Conservation (phyloP, 164 flowering plant genomes). For the Magnolia officinalis region DNA sequence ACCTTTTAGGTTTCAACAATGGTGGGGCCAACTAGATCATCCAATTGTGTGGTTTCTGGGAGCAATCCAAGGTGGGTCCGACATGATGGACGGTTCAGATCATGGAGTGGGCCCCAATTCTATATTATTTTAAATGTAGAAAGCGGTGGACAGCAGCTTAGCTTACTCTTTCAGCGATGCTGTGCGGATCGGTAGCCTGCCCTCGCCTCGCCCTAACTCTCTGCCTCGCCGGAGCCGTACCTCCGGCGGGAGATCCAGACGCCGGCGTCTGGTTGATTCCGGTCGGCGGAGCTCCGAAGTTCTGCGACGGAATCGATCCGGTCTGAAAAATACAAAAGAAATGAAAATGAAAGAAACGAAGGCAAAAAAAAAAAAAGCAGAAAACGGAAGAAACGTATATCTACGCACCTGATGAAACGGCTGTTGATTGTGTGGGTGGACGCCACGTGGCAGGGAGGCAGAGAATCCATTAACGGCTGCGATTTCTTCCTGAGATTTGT, state of each 20-base stretch:
- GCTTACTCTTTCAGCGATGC: slow-evolving; percentile 93
- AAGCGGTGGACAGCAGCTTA: not conserved
- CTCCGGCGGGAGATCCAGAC: slow-evolving; percentile 35
- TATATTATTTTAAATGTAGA: too few species aligned
- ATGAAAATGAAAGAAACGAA: not conserved
- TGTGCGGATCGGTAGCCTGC: slow-evolving; percentile 98
- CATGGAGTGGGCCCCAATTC: not conserved
- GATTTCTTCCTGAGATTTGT: slow-evolving; percentile 12
- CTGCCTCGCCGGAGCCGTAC: slow-evolving; percentile 49
- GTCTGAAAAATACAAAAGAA: slow-evolving; percentile 5
- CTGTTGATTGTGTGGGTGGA: slow-evolving; percentile 37
- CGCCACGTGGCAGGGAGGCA: slow-evolving; percentile 46
- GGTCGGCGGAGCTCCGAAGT: slow-evolving; percentile 34
- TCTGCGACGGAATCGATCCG: slow-evolving; percentile 40
- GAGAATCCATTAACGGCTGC: slow-evolving; percentile 38
- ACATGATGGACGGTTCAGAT: not conserved
- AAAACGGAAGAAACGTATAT: not conserved
- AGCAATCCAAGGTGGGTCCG: too few species aligned
- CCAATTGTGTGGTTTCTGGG: not conserved
- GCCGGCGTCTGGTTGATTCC: slow-evolving; percentile 40
- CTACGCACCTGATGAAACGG: slow-evolving; percentile 46
- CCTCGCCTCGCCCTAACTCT: slow-evolving; percentile 93
- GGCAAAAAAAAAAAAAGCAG: not conserved
- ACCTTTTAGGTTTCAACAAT: too few species aligned
- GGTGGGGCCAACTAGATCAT: not conserved